Percentiles rank a stretch among this genome's conserved stretches.
These are phyloP conservation scores for Claviceps maximensis DNA, from an alignment of 2,329 filamentous ascomycete species.

Conservation along the genomic window DNA sequence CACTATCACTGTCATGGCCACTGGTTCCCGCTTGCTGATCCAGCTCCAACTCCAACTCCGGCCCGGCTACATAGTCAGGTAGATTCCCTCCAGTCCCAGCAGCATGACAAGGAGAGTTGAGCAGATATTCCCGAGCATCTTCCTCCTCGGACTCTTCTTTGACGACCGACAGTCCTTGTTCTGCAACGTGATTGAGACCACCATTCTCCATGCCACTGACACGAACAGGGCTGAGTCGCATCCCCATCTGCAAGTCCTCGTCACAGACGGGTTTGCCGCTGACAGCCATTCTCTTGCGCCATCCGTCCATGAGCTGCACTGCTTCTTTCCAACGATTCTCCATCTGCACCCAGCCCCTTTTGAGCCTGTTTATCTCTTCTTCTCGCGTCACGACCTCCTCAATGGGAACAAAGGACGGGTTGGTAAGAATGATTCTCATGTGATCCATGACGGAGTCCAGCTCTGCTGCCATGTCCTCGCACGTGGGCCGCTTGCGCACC, in stretches of 20 bases:
- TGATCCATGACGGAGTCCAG: constrained; percentile 70
- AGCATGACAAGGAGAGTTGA: constrained; percentile 17
- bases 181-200: constrained; percentile 17
- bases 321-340: constrained; percentile 83
- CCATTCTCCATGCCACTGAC: constrained; percentile 39
- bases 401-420: constrained; percentile 89
- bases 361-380: constrained; percentile 72
- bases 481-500: constrained; percentile 25
- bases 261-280: constrained; percentile 58
- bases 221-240: constrained; percentile 48
- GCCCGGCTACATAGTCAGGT: not conserved
- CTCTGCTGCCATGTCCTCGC: constrained; percentile 58
- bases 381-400: constrained; percentile 91
- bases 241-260: constrained; percentile 53
- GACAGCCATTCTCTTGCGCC: constrained; percentile 68
- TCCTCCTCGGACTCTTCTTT: constrained; percentile 32
- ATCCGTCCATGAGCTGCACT: constrained; percentile 79
- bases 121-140: constrained; percentile 4
- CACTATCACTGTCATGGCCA: constrained; percentile 22
- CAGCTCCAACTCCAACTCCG: constrained; percentile 6
- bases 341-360: constrained; percentile 87
- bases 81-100: constrained; percentile 4
- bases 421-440: constrained; percentile 72
- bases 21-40: constrained; percentile 13
- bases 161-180: constrained; percentile 30